Evolutionary conservation across 2,329 filamentous ascomycete genomes (phyloP).

Genomic region (Colletotrichum sp.): DNA sequence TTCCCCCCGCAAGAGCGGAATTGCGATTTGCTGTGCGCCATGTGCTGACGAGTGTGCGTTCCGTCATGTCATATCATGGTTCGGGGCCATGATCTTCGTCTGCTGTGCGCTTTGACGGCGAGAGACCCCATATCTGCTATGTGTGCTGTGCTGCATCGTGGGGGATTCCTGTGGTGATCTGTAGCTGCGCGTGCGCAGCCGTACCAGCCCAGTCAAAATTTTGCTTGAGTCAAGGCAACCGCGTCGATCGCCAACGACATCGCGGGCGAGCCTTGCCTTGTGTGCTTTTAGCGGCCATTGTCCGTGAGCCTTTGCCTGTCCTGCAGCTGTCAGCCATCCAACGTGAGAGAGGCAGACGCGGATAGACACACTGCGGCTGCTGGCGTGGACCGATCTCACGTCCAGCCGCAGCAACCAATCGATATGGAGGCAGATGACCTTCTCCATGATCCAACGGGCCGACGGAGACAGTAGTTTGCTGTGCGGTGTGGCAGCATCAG

Average conservation of each 20-base stretch:
- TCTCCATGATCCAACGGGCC: background rate
- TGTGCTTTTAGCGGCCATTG: background rate
- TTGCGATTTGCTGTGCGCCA: background rate
- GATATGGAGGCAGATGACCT: background rate
- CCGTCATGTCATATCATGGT: background rate
- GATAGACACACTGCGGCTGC: background rate
- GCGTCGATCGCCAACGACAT: background rate
- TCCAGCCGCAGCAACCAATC: background rate
- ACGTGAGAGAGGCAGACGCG: background rate
- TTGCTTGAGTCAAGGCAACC: background rate
- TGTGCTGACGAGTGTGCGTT: background rate
- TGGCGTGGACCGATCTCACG: background rate
- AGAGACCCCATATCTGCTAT: background rate
- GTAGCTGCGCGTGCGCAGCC: background rate
- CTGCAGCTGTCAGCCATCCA: background rate
- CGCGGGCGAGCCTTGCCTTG: background rate
- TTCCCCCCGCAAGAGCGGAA: background rate
- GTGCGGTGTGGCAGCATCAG: background rate
- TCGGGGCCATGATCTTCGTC: background rate
- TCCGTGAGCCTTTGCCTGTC: background rate
- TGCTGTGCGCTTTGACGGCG: background rate
- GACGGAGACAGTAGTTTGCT: background rate
- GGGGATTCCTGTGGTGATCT: background rate
- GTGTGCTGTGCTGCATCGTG: background rate
- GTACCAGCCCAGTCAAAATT: background rate